Conservation (phyloP, 495 filamentous ascomycete genomes). For the Penicillium malachiteum region DNA sequence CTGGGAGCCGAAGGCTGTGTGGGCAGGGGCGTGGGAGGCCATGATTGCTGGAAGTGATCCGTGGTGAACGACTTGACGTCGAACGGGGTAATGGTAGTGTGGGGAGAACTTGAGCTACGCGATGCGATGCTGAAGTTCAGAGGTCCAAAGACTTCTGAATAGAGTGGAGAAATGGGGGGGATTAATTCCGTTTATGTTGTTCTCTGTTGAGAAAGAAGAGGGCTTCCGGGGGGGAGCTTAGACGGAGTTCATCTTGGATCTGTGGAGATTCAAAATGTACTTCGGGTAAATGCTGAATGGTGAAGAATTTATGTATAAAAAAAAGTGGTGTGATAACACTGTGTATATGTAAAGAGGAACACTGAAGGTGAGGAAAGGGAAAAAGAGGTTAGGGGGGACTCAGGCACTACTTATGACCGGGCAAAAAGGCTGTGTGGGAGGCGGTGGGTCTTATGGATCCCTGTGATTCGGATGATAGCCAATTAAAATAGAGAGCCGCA, state of each 20-base stretch:
- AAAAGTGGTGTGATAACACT: constrained; percentile 1
- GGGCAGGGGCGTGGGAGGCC: constrained; percentile 57
- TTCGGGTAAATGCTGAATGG: constrained; percentile 34
- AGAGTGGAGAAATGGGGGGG: constrained; percentile 35
- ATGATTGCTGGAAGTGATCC: constrained; percentile 62
- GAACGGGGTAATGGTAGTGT: constrained; percentile 47
- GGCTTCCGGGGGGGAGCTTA: constrained; percentile 37
- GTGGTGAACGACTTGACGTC: constrained; percentile 63
- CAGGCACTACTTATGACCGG: constrained; percentile 43
- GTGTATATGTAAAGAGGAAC: constrained; percentile 13
- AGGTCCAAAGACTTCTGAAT: constrained; percentile 51
- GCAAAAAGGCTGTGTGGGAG: constrained; percentile 26
- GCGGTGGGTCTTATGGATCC: constrained; percentile 10
- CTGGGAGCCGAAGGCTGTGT: constrained; percentile 46
- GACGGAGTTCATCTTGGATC: constrained; percentile 52
- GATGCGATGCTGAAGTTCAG: constrained; percentile 56
- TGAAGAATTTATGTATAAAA: constrained; percentile 9
- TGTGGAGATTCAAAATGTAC: constrained; percentile 19
- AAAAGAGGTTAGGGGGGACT: constrained; percentile 37
- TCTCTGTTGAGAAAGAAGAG: constrained; percentile 48
- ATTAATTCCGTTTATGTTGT: constrained; percentile 48
- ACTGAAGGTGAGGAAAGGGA: constrained; percentile 16
- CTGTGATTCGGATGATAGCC: constrained; percentile 13
- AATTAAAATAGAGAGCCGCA: constrained; percentile 8
- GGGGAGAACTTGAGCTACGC: constrained; percentile 53